These are phyloP conservation scores for Starmerella potacharoeniae DNA, from an alignment of 805 yeast species.

Conservation along the genomic window DNA sequence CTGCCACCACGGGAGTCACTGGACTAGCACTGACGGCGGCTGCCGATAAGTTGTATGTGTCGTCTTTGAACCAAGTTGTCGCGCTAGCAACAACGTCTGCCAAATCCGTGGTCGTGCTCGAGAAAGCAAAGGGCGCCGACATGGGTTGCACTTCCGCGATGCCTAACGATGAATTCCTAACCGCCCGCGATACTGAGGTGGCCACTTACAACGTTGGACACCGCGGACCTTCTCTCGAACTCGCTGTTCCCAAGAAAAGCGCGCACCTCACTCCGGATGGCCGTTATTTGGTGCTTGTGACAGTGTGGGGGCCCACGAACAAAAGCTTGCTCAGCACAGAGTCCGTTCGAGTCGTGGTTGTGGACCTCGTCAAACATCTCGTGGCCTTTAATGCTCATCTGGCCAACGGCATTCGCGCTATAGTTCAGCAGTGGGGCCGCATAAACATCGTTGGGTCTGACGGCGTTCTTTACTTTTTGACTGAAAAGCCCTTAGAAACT, in stretches of 20 bases:
- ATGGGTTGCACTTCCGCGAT: constrained; percentile 33
- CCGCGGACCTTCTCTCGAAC: constrained; percentile 37
- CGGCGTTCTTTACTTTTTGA: constrained; percentile 58
- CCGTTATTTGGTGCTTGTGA: constrained; percentile 40
- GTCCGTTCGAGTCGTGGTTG: constrained; percentile 49
- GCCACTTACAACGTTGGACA: constrained; percentile 41
- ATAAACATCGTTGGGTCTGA: constrained; percentile 57
- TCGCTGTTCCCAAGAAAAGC: constrained; percentile 47
- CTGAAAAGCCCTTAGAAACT: constrained; percentile 54
- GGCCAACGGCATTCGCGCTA: constrained; percentile 50
- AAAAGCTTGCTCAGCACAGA: constrained; percentile 19
- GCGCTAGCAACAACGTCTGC: constrained; percentile 52
- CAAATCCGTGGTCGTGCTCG: constrained; percentile 41
- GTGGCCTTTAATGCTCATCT: constrained; percentile 59
- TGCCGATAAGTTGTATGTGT: constrained; percentile 41
- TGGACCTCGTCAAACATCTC: constrained; percentile 61
- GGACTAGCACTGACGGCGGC: constrained; percentile 46
- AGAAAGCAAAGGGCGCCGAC: constrained; percentile 37
- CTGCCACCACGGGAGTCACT: constrained; percentile 64
- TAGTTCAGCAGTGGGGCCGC: constrained; percentile 47
- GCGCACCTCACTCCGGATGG: constrained; percentile 36
- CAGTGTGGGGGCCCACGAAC: constrained; percentile 6
- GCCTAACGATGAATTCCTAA: constrained; percentile 41
- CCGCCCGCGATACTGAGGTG: constrained; percentile 53
- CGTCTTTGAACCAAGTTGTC: constrained; percentile 62